A percentile compares a stretch with the other conserved stretches of the same genome.
These are phyloP conservation scores for Pichia sp. DNA, from an alignment of 1,139 yeast genomes.

Conservation along the genomic window DNA sequence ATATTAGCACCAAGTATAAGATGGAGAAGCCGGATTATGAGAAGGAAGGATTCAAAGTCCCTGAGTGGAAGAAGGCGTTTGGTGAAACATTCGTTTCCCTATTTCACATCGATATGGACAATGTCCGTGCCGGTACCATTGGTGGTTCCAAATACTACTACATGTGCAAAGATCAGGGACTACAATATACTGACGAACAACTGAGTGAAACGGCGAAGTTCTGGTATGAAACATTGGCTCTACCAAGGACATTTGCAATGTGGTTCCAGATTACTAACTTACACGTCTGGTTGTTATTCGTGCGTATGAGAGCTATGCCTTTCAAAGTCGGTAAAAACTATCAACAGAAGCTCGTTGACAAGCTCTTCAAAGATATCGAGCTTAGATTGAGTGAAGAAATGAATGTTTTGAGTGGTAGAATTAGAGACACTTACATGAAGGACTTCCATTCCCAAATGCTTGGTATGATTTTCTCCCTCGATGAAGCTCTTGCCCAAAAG, in stretches of 20 bases:
- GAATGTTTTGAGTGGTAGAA: conserved; percentile 75
- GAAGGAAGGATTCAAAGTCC: conserved; percentile 47
- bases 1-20: conserved; percentile 28
- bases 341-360: conserved; percentile 86
- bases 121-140: conserved; percentile 85
- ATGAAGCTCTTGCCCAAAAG: conserved; percentile 79
- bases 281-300: conserved; percentile 90
- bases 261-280: conserved; percentile 91
- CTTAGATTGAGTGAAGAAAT: conserved; percentile 77
- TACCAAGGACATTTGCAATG: conserved; percentile 84
- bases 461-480: conserved; percentile 86
- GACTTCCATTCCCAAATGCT: conserved; percentile 87
- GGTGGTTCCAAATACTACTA: conserved; percentile 87
- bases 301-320: conserved; percentile 95
- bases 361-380: conserved; percentile 87
- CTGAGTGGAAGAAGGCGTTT: conserved; percentile 60
- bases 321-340: conserved; percentile 81
- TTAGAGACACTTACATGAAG: conserved; percentile 79
- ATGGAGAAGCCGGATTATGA: conserved; percentile 41
- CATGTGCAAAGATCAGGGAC: conserved; percentile 78
- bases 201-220: conserved; percentile 58
- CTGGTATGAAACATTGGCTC: conserved; percentile 70
- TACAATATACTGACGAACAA: conserved; percentile 66
- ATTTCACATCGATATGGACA: conserved; percentile 84
- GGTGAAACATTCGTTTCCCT: conserved; percentile 66